Conservation (phyloP, 73 alveolate species). For the Paramecium pentaurelia region DNA sequence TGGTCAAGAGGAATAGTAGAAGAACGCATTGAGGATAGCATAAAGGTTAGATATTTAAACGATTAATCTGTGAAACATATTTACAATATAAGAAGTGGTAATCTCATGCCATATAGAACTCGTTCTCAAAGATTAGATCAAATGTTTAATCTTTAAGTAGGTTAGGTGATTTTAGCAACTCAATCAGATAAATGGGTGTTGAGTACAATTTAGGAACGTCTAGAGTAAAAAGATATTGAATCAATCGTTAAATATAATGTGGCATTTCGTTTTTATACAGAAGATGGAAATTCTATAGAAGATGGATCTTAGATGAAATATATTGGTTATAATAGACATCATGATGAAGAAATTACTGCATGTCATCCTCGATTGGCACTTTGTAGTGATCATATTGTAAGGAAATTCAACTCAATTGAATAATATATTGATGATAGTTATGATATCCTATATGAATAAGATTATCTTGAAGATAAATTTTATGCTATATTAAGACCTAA, state of each 20-base stretch:
- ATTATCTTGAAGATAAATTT: background rate
- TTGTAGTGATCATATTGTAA: background rate
- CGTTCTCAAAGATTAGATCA: background rate
- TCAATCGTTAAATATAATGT: background rate
- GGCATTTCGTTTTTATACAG: background rate
- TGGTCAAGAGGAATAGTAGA: constrained; percentile 11
- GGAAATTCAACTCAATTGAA: background rate
- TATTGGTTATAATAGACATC: background rate
- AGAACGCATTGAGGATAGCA: background rate
- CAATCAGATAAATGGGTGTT: constrained; percentile 35
- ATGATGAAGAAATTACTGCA: background rate
- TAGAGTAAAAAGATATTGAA: background rate
- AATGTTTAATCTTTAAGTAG: background rate
- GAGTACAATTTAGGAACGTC: background rate
- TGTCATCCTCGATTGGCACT: constrained; percentile 13
- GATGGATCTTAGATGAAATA: background rate
- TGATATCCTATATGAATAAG: background rate
- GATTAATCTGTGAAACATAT: background rate
- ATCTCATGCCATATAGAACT: background rate
- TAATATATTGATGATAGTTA: constrained; percentile 27
- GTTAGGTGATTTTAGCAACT: background rate
- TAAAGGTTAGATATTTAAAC: background rate
- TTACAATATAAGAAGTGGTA: constrained; percentile 5
- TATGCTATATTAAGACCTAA: constrained; percentile 36
- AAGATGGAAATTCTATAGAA: background rate